These are phyloP conservation scores for Solanum megistacrolobum DNA, from an alignment of 257 asterid genomes.

Conservation along the genomic window DNA sequence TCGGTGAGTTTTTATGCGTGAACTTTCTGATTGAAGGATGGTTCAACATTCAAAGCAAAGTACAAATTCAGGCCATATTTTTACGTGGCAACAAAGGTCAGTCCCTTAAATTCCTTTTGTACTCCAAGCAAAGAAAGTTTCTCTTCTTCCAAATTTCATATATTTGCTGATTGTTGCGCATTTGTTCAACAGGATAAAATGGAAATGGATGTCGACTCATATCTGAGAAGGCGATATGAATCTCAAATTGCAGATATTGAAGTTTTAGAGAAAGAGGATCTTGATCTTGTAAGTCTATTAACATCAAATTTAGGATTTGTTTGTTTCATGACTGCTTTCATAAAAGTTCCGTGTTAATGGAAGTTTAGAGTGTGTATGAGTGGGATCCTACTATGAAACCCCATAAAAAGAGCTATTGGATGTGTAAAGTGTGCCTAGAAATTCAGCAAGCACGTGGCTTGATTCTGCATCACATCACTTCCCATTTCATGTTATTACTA, in stretches of 20 bases:
- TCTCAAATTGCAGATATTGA: constrained; percentile 88
- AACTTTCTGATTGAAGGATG: constrained; percentile 61
- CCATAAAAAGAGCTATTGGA: not conserved
- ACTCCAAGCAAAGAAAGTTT: not conserved
- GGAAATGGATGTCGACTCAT: constrained; percentile 95
- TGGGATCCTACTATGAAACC: not conserved
- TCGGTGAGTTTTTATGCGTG: not conserved
- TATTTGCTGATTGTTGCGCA: not conserved
- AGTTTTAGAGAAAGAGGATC: constrained; percentile 84
- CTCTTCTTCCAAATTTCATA: not conserved
- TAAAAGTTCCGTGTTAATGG: not conserved
- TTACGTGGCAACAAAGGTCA: constrained; percentile 89
- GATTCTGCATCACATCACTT: not conserved
- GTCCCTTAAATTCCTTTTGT: not conserved
- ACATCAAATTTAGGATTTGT: not conserved
- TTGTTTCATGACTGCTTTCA: not conserved
- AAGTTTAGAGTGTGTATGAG: not conserved
- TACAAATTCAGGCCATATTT: constrained; percentile 89
- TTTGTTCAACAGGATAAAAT: constrained; percentile 45
- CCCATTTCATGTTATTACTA: not conserved
- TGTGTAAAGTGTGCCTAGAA: not conserved
- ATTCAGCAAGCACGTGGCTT: not conserved
- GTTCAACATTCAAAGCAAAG: constrained; percentile 80
- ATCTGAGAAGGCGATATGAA: constrained; percentile 84
- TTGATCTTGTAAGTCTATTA: constrained; percentile 59